Conservation (phyloP, 495 filamentous ascomycete species). For the Aspergillus coremiiformis region DNA sequence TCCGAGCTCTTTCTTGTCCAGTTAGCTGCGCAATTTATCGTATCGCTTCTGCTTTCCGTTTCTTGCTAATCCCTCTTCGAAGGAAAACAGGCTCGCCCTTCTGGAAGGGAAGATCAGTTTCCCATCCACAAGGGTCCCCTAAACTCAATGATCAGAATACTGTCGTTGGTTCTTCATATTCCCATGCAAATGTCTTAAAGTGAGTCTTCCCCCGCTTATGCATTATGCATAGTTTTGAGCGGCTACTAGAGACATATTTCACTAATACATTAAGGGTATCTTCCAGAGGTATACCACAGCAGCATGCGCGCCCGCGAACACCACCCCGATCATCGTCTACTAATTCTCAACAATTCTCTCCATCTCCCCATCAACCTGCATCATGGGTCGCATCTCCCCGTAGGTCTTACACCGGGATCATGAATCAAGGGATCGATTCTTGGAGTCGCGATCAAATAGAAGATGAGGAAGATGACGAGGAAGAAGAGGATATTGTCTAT, state of each 20-base stretch:
- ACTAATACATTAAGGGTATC: slow-evolving; percentile 14
- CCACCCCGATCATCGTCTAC: slow-evolving; percentile 46
- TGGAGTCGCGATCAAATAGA: slow-evolving; percentile 59
- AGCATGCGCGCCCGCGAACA: slow-evolving; percentile 53
- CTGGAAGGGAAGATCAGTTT: slow-evolving; percentile 60
- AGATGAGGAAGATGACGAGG: slow-evolving; percentile 48
- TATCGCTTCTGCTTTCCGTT: neutral
- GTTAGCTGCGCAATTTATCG: neutral
- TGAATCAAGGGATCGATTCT: slow-evolving; percentile 65
- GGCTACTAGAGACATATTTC: neutral
- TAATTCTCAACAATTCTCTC: slow-evolving; percentile 33
- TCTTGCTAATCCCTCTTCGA: slow-evolving; percentile 22
- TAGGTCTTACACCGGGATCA: slow-evolving; percentile 66
- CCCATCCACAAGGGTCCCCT: slow-evolving; percentile 32
- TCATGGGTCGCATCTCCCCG: slow-evolving; percentile 53
- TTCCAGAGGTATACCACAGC: slow-evolving; percentile 45
- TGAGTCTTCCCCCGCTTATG: slow-evolving; percentile 43
- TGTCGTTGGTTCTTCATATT: slow-evolving; percentile 94
- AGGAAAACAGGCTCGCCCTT: slow-evolving; percentile 79
- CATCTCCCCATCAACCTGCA: slow-evolving; percentile 49
- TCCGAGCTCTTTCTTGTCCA: neutral
- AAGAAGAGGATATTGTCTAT: slow-evolving; percentile 61
- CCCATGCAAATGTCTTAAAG: slow-evolving; percentile 89
- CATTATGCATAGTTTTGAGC: neutral
- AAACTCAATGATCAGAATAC: slow-evolving; percentile 60